Base-by-base conservation (phyloP, 2,329 filamentous ascomycete genomes). In the Cryphonectria radicalis region DNA sequence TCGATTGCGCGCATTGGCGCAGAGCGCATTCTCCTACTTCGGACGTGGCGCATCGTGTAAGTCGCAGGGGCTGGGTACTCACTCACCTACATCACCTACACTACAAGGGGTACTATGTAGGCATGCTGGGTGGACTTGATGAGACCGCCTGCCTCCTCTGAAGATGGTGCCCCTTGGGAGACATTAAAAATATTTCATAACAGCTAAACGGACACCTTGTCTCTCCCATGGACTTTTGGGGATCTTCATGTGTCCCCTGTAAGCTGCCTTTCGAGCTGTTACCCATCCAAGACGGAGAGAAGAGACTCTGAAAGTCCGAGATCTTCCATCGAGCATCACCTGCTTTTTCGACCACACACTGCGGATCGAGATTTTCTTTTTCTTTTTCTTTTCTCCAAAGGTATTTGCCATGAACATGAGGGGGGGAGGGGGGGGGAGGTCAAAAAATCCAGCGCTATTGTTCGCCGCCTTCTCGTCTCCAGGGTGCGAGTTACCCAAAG, bases 1-100 rank as follows among this genome's bases (percentile, higher is more conserved):
- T 3, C n/a, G 46, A 4, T 7, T 59, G 67, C 62, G 67, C 67
- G 59, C 32, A 32, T 37, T 65, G 64, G 67, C 67, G 62, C 62
- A 42, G 43, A 37, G 50, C 67, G 62, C 22, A 7, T 17, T 10
- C 62, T 66, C 63, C 63, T 66, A 55, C 19, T 40, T 66, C 63
- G 63, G 63, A 66, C 46, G 7, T n/a, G 19, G 28, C 43, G 25
- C 19, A 19, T 32, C 63, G 42, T 55, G 32, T 55, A 66, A 55
- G 46, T 35, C 43, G 32, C 42, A 8, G 13, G 43, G 63, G 63
- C 37, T 4, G 32, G 32, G 32, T 32, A 32, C 32, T 50, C 10
- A 32, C 32, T 50, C 10, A 32, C 25, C 28, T 22, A 13, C n/a
- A 17, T 43, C 19, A 32, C 25, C 28, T 22, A 22, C n/a, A 22